Evolutionary conservation across 1,284 basidiomycete species (phyloP).

Genomic region (Exobasidium rhododendri): DNA sequence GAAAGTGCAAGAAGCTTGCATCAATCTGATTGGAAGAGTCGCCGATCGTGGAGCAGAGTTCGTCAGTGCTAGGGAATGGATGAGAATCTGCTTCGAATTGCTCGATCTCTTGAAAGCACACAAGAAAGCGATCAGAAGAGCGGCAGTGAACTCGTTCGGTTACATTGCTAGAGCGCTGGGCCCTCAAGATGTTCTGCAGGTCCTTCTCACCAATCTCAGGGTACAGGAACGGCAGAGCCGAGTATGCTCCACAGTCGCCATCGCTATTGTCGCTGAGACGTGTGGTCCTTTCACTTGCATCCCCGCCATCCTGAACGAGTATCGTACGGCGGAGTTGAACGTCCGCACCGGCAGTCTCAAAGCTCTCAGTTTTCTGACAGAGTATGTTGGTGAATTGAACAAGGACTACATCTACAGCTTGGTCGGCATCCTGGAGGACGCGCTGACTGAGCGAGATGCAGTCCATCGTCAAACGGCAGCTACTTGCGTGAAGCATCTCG

Average conservation of each 20-base stretch:
- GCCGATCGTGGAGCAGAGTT: constrained; percentile 99
- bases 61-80: constrained; percentile 97
- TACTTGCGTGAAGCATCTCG: constrained; percentile 98
- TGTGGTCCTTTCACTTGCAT: constrained; percentile 98
- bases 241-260: constrained; percentile 97
- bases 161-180: constrained; percentile 99
- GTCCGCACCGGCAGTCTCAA: constrained; percentile 99
- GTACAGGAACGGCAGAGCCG: constrained; percentile 99
- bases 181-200: constrained; percentile 95
- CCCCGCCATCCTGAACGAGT: constrained; percentile 97
- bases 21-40: constrained; percentile 98
- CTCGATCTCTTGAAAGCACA: constrained; percentile 96
- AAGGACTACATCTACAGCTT: constrained; percentile 98
- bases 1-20: constrained; percentile 98
- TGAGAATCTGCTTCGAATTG: constrained; percentile 99
- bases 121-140: constrained; percentile 97
- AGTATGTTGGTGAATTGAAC: constrained; percentile 99
- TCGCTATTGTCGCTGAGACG: constrained; percentile 77
- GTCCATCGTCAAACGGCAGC: constrained; percentile 97
- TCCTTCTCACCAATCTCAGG: constrained; percentile 90
- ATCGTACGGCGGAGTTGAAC: constrained; percentile 90
- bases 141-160: constrained; percentile 98
- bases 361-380: constrained; percentile 95
- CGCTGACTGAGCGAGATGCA: constrained; percentile 92
- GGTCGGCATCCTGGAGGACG: constrained; percentile 95